Evolutionary conservation across 768 basidiomycete genomes (phyloP), one percentile per base, ranked within the genome.

Genomic region (Boletales sp.): DNA sequence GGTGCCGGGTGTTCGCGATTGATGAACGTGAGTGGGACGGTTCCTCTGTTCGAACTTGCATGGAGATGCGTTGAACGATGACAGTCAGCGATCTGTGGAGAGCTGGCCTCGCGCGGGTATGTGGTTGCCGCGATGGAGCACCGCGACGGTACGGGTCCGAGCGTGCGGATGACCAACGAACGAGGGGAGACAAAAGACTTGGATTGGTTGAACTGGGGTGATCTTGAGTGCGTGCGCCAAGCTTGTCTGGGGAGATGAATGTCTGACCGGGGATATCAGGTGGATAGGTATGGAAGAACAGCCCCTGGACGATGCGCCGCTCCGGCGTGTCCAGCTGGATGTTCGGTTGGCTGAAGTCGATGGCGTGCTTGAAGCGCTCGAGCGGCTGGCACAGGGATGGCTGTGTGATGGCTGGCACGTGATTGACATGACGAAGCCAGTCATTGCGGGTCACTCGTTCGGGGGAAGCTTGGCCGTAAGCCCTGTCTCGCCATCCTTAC

Each of bases 81-180:
- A 18, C 36, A 60, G 62, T 64, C 59, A 11, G 69, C 75, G 21
- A 65, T 74, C 55, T 77, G 74, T 45, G 70, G 74, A 0, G 72
- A 73, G 44, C 58, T 79, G 47, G 76, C 77, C 0, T 71, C 69
- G 5, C 57, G 70, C 14, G 77, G 79, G 0, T 76, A 72, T 51
- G 60, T 79, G 32, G 76, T 78, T 2, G 67, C 69, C 11, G 71
- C 71, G 3, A 51, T 79, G 19, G 77, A 79, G 49, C 77, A 79
- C 47, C 66, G 71, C 19, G 77, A 80, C 47, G 77, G 76, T 1
- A 73, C 72, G 2, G 72, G 70, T 8, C 78, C 78, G 24, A 58
- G 56, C 8, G 64, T 64, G 13, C 59, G 52, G 15, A 50, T 61
- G 37, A 59, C 50, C 32, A 52, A 53, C 19, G 60, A 55, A 38